phyloP scores from a whole-genome alignment of 2,329 filamentous ascomycete genomes.

The Aspergillus quadricinctus region DNA sequence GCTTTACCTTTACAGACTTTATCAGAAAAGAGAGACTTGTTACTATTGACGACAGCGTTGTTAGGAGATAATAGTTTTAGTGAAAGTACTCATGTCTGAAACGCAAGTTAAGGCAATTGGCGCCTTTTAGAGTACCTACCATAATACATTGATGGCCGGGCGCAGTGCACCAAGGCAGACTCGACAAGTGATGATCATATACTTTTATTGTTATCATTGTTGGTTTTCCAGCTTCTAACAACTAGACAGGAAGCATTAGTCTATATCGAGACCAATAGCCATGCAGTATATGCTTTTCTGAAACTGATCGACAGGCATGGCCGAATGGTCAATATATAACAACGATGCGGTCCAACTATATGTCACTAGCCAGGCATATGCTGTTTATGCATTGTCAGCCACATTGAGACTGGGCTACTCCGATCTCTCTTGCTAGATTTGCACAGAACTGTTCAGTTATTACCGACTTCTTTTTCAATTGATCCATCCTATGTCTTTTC shows the following conservation, averaged over 20 bases:
- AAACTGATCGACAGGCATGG: not conserved
- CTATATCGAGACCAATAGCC: not conserved
- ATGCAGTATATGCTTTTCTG: not conserved
- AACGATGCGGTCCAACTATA: not conserved
- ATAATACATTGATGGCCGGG: not conserved
- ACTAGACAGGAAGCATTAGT: not conserved
- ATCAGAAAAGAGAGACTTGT: not conserved
- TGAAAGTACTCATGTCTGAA: not conserved
- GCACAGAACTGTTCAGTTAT: too few relatives aligned
- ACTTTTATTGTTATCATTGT: not conserved
- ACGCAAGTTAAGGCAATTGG: not conserved
- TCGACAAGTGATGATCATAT: not conserved
- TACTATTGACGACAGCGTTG: not conserved
- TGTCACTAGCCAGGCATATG: not conserved
- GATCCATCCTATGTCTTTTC: not conserved
- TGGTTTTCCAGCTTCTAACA: not conserved
- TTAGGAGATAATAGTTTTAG: not conserved
- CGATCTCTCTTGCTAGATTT: too few relatives aligned
- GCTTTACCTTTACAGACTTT: not conserved
- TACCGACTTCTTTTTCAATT: not conserved
- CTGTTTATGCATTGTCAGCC: not conserved
- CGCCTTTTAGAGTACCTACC: not conserved
- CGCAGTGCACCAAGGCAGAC: not conserved
- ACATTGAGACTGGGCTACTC: not conserved
- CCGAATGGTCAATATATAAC: not conserved